phyloP scores from a whole-genome alignment of 768 basidiomycete species.

The Lentinula boryana region DNA sequence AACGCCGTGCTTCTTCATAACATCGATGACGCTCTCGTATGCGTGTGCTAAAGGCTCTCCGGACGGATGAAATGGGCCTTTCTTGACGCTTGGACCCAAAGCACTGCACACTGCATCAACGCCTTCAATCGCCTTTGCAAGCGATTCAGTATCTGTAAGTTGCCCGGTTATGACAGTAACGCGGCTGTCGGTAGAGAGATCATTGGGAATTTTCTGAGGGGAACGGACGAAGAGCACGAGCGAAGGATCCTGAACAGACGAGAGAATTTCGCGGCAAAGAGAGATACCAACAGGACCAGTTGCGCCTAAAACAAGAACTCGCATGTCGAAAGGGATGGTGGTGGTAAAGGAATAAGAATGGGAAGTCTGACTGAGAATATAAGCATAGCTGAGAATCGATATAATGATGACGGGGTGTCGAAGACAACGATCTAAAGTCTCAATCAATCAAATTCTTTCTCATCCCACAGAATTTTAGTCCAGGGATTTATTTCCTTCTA shows the following conservation, averaged over 20 bases:
- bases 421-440: not conserved
- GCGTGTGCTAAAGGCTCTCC: slow-evolving; percentile 58
- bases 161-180: slow-evolving; percentile 50
- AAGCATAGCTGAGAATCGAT: not conserved
- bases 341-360: not conserved
- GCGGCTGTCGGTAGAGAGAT: slow-evolving; percentile 35
- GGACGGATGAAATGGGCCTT: slow-evolving; percentile 31
- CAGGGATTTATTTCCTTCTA: not conserved
- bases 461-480: not conserved
- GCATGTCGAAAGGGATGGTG: slow-evolving; percentile 27
- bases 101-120: slow-evolving; percentile 63
- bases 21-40: slow-evolving; percentile 47
- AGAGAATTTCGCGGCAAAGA: slow-evolving; percentile 50
- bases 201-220: slow-evolving; percentile 54
- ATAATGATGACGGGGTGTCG: not conserved
- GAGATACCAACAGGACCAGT: slow-evolving; percentile 59
- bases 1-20: slow-evolving; percentile 47
- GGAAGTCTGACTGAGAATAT: not conserved
- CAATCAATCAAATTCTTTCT: not conserved
- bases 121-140: slow-evolving; percentile 48
- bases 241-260: slow-evolving; percentile 27
- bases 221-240: slow-evolving; percentile 61
- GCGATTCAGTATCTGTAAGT: slow-evolving; percentile 42
- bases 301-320: slow-evolving; percentile 61
- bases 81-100: slow-evolving; percentile 45